Evolutionary conservation across 768 basidiomycete species (phyloP).

Genomic region (Termitomyces sp.): DNA sequence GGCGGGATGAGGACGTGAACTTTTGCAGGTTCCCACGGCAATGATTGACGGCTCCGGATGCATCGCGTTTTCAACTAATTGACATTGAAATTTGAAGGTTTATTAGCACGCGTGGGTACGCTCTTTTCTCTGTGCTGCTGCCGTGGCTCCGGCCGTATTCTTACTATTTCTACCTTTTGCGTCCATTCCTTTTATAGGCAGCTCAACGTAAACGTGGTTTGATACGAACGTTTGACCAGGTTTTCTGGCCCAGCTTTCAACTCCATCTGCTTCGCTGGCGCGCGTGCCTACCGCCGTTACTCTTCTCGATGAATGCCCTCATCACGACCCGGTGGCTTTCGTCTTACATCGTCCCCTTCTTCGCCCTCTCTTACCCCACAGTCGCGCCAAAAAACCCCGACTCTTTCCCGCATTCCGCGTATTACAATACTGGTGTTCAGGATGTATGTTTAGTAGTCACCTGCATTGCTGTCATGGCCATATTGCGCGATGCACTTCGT

Average conservation of each 20-base stretch:
- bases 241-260: slow-evolving; percentile 4
- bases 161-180: background rate
- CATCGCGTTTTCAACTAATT: background rate
- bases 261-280: slow-evolving; percentile 18
- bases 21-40: slow-evolving; percentile 17
- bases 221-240: slow-evolving; percentile 7
- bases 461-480: slow-evolving; percentile 84
- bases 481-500: slow-evolving; percentile 75
- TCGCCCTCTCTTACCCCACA: slow-evolving; percentile 68
- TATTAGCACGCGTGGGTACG: background rate
- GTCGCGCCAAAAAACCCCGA: slow-evolving; percentile 51
- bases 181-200: background rate
- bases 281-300: background rate
- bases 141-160: background rate
- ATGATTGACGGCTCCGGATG: background rate
- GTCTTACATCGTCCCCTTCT: slow-evolving; percentile 58
- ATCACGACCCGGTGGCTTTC: slow-evolving; percentile 33
- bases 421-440: slow-evolving; percentile 67
- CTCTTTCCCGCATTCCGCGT: slow-evolving; percentile 64
- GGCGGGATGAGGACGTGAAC: slow-evolving; percentile 9
- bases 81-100: background rate
- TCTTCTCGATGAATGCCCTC: slow-evolving; percentile 12
- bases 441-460: slow-evolving; percentile 79
- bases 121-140: background rate
- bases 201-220: slow-evolving; percentile 10